These are phyloP conservation scores for Penicillium sp. DNA, from an alignment of 2,329 filamentous ascomycete genomes.

Conservation along the genomic window DNA sequence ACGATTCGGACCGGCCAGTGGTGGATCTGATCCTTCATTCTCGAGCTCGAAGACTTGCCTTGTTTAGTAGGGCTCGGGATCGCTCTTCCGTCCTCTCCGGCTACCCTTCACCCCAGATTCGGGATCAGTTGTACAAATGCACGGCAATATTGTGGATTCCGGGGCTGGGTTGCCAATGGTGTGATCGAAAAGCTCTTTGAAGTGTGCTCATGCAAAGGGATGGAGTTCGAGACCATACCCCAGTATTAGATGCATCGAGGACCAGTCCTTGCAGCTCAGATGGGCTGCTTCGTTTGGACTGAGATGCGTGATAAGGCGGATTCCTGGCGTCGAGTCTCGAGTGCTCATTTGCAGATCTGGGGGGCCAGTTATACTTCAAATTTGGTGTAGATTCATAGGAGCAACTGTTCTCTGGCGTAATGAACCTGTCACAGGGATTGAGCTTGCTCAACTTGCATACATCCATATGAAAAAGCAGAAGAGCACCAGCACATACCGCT, in stretches of 20 bases:
- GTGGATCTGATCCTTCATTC: conserved; percentile 7
- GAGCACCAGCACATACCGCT: no score
- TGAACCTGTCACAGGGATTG: no score
- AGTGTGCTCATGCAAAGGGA: background rate
- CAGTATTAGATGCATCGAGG: background rate
- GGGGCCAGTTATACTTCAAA: background rate
- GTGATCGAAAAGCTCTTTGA: conserved; percentile 2
- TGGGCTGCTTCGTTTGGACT: background rate
- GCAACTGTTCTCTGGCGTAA: no score
- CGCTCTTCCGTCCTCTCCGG: background rate
- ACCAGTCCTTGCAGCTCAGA: background rate
- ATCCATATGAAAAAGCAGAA: background rate
- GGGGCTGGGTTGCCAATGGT: no score
- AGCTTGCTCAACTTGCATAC: no score
- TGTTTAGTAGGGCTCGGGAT: conserved; percentile 2
- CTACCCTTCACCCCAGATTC: conserved; percentile 1
- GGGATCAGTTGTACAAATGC: no score
- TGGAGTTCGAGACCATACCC: background rate
- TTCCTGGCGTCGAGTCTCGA: conserved; percentile 1
- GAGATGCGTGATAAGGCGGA: background rate
- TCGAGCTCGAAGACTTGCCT: conserved; percentile 10
- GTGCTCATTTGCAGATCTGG: background rate
- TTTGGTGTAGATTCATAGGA: no score
- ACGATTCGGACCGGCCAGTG: conserved; percentile 17
- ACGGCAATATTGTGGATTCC: no score